Percentiles rank a stretch among this genome's conserved stretches.
Evolutionary conservation across 495 filamentous ascomycete genomes (phyloP).

Genomic region (Penicillium longicatenatum): DNA sequence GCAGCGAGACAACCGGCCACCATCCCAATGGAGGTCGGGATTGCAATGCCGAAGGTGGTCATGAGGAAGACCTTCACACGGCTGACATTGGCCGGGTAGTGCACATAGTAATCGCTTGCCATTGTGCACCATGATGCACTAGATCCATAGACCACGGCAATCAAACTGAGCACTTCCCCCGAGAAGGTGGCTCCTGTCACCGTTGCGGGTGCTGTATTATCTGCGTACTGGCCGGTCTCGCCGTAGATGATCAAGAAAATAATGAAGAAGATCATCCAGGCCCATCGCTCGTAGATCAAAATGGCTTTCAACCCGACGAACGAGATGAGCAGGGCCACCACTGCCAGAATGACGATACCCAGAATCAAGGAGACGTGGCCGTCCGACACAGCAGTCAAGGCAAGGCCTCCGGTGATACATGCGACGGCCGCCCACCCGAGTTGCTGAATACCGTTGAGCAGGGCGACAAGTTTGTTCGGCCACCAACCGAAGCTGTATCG

Average conservation of each 20-base stretch:
- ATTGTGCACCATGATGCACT: slow-evolving; percentile 63
- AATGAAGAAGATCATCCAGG: slow-evolving; percentile 58
- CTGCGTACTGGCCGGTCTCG: slow-evolving; percentile 49
- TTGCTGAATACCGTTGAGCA: slow-evolving; percentile 36
- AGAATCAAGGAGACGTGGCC: slow-evolving; percentile 39
- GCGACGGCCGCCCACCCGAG: slow-evolving; percentile 40
- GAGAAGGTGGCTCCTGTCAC: slow-evolving; percentile 43
- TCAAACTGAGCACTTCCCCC: slow-evolving; percentile 51
- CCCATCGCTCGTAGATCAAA: slow-evolving; percentile 61
- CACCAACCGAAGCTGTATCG: slow-evolving; percentile 39
- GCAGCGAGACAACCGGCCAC: slow-evolving; percentile 54
- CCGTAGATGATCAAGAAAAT: slow-evolving; percentile 62
- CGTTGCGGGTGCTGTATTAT: slow-evolving; percentile 36
- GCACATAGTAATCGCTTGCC: slow-evolving; percentile 62
- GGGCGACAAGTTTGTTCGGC: slow-evolving; percentile 31
- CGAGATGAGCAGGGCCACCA: slow-evolving; percentile 56
- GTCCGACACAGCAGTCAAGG: slow-evolving; percentile 37
- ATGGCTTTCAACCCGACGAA: slow-evolving; percentile 61
- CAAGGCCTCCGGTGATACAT: slow-evolving; percentile 43
- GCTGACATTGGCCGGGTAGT: slow-evolving; percentile 56
- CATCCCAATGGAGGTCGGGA: slow-evolving; percentile 60
- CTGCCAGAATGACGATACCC: slow-evolving; percentile 49
- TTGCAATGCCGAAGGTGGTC: slow-evolving; percentile 41
- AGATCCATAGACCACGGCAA: slow-evolving; percentile 59
- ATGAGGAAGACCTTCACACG: slow-evolving; percentile 56